Conservation (phyloP, 2,329 filamentous ascomycete genomes). For the Cordyceps pruinosa region DNA sequence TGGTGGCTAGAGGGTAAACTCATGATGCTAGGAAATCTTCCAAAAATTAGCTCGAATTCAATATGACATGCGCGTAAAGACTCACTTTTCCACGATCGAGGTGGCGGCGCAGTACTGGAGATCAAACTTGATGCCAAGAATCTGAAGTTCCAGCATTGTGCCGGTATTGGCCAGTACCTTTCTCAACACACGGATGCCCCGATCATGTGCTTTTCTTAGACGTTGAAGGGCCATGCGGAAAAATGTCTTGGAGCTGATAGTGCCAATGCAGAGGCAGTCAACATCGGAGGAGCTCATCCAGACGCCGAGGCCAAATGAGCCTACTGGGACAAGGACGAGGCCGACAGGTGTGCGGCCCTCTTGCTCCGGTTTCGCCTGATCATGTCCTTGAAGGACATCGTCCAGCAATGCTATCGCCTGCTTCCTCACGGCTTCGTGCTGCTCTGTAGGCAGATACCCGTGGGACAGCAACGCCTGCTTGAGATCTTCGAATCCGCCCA, state of each 20-base stretch:
- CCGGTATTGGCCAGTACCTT: conserved; percentile 52
- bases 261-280: conserved; percentile 59
- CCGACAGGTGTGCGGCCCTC: conserved; percentile 20
- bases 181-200: conserved; percentile 45
- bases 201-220: conserved; percentile 38
- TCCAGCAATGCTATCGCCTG: conserved; percentile 41
- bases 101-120: conserved; percentile 60
- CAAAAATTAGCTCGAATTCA: neutral
- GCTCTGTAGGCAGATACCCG: conserved; percentile 38
- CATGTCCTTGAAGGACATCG: conserved; percentile 31
- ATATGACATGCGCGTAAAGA: neutral
- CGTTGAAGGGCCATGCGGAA: conserved; percentile 52
- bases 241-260: conserved; percentile 54
- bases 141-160: conserved; percentile 57
- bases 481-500: conserved; percentile 30
- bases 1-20: conserved; percentile 43
- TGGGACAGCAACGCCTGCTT: conserved; percentile 30
- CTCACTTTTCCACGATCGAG: conserved; percentile 43
- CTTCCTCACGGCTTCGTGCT: conserved; percentile 35
- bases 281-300: conserved; percentile 57
- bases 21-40: conserved; percentile 40
- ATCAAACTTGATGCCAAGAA: conserved; percentile 53
- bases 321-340: conserved; percentile 53
- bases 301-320: conserved; percentile 57
- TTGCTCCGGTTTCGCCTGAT: conserved; percentile 8